Base-by-base conservation (phyloP, 371 early-diverging fungal genomes). In the Mucor indicus region DNA sequence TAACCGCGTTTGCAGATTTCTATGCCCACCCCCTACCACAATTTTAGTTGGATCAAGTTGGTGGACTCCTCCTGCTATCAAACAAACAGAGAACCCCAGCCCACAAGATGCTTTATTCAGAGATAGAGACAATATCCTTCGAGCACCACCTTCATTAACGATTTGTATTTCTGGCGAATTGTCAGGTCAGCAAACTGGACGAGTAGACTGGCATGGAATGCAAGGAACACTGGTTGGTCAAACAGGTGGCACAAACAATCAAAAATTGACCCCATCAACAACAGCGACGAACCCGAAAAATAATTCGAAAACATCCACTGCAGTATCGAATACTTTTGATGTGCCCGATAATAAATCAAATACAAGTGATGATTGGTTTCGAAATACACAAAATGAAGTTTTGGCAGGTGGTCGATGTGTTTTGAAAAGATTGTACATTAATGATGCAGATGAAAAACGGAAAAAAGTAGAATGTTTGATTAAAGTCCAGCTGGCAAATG, bases 21-120 rank as follows among this genome's bases (percentile, higher is more conserved):
- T 90, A n/a, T 89, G 89, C 48, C 90, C 90, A 15, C 89, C 90
- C 13, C 89, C 90, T 3, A 89, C 87, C 6, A 79, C 86, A 1
- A 72, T 87, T 44, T 66, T 90, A 11, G 72, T 87, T 24, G 89
- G 89, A n/a, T 64, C 76, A 15, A 67, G 76, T 32, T 88, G 87
- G 86, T 82, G 80, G 80, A 72, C 71, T 0, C 35, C 38, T 10
- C 33, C 31, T 31, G 12, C n/a, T n/a, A n/a, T n/a, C 45, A 53
- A 20, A 23, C 22, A 11, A 13, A 50, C 45, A 13, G 46, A 20
- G 31, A 56, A 50, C 57, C 56, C 36, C 33, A 16, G 21, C 24
- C n/a, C n/a, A n/a, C n/a, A 48, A n/a, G 42, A 23, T 33, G 32
- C 40, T 4, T 9, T 39, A 15, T 47, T 44, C n/a, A 11, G 53